Conservation (phyloP, 1,139 yeast genomes). For the Spencermartinsiella ligniputridi region DNA sequence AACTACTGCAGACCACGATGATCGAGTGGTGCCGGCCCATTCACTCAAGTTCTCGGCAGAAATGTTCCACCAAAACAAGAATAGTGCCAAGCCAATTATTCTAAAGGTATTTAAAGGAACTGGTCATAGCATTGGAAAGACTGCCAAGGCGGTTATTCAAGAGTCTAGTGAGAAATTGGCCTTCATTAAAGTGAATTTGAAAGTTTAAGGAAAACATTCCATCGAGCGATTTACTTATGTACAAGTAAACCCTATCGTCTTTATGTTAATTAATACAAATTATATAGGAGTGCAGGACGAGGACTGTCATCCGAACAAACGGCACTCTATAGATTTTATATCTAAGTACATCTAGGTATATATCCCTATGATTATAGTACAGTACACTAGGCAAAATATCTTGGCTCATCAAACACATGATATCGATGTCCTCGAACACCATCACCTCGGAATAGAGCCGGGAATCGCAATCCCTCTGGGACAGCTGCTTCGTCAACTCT, state of each 20-base stretch:
- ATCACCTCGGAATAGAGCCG: constrained; percentile 77
- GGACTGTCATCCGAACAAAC: too few species aligned
- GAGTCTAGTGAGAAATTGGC: constrained; percentile 10
- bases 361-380: neutral
- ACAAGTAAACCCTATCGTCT: too few species aligned
- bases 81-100: constrained; percentile 6
- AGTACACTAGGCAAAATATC: constrained; percentile 53
- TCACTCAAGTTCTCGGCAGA: constrained; percentile 9
- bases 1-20: constrained; percentile 10
- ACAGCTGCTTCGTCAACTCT: constrained; percentile 55
- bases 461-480: constrained; percentile 67
- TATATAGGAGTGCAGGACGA: too few species aligned
- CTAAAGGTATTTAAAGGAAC: constrained; percentile 6
- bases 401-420: constrained; percentile 89
- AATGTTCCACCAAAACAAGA: constrained; percentile 5
- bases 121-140: constrained; percentile 8
- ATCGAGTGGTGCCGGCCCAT: constrained; percentile 9
- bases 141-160: constrained; percentile 3
- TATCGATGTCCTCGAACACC: constrained; percentile 92
- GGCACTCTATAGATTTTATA: neutral
- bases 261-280: too few species aligned
- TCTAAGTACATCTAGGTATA: neutral
- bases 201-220: too few species aligned
- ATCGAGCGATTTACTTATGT: too few species aligned
- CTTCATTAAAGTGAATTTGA: too few species aligned